A percentile compares a stretch with the other conserved stretches of the same genome.
Evolutionary conservation across 176 grass and related monocot species (phyloP).

Genomic region (Tillandsia fasciculata): DNA sequence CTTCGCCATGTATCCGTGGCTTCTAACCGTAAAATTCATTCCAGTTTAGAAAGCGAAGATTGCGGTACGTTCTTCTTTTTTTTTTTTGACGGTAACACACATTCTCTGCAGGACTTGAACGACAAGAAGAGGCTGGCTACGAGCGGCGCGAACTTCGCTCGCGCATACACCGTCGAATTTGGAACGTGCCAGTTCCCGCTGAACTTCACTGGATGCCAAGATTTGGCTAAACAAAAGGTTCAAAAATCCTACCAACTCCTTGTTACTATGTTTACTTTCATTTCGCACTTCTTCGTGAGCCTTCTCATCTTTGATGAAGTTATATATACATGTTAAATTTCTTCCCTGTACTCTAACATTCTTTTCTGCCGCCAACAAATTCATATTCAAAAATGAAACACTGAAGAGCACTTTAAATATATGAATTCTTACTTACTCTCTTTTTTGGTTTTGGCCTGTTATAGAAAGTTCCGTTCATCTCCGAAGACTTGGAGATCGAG

Average conservation of each 20-base stretch:
- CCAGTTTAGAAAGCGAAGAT: background rate
- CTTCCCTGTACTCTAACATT: too few relatives aligned
- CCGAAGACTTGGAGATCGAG: constrained; percentile 81
- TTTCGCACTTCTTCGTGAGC: background rate
- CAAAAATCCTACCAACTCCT: background rate
- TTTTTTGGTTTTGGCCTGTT: background rate
- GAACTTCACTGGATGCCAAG: constrained; percentile 98
- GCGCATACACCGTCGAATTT: constrained; percentile 88
- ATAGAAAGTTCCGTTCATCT: constrained; percentile 94
- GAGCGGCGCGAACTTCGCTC: constrained; percentile 73
- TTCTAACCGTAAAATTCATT: background rate
- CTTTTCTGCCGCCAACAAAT: background rate
- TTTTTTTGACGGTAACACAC: background rate
- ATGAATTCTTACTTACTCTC: background rate
- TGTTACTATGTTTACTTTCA: background rate
- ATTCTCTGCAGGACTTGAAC: constrained; percentile 63
- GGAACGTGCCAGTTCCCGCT: constrained; percentile 86
- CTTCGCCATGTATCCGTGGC: background rate
- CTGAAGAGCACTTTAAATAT: background rate
- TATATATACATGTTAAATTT: too few relatives aligned
- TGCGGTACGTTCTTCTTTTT: background rate
- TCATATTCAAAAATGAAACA: background rate
- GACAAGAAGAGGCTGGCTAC: constrained; percentile 93
- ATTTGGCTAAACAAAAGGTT: constrained; percentile 98
- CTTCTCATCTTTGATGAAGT: too few relatives aligned